These are phyloP conservation scores for Talaromyces rugulosus DNA, from an alignment of 2,329 filamentous ascomycete species.

Conservation along the genomic window DNA sequence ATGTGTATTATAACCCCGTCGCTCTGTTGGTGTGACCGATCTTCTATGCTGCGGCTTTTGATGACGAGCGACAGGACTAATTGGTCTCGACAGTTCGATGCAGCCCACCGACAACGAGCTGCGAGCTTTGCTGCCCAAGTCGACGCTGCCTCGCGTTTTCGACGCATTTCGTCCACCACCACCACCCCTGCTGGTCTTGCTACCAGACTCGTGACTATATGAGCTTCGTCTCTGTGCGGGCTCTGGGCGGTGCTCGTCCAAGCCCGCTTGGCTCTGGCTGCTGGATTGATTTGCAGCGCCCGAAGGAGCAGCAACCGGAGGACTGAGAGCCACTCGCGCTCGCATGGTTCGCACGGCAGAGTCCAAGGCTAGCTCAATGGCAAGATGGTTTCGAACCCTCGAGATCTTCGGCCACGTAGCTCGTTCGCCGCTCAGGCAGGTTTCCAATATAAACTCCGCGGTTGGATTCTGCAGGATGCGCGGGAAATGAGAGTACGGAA, in stretches of 20 bases:
- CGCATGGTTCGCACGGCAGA: constrained; percentile 37
- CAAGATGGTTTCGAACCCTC: constrained; percentile 78
- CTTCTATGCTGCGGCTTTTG: neutral
- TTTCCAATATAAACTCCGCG: constrained; percentile 76
- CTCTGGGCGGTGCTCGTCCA: neutral
- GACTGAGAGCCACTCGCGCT: constrained; percentile 33
- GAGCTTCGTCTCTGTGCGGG: constrained; percentile 21
- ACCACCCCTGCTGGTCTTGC: constrained; percentile 7
- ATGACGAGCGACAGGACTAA: constrained; percentile 6
- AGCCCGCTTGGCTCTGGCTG: neutral
- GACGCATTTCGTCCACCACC: constrained; percentile 5
- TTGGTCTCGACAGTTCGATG: neutral
- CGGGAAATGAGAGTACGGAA: constrained; percentile 69
- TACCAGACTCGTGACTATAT: constrained; percentile 25
- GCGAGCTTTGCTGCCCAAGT: constrained; percentile 16
- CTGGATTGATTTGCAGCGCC: neutral
- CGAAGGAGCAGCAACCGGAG: constrained; percentile 16
- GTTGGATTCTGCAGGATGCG: constrained; percentile 80
- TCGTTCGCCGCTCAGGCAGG: constrained; percentile 71
- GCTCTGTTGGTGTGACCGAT: neutral
- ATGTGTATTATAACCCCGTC: neutral
- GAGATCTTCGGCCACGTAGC: constrained; percentile 91
- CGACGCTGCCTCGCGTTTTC: constrained; percentile 8
- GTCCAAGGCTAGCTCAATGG: constrained; percentile 75
- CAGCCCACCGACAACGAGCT: constrained; percentile 18